Base-by-base conservation (phyloP, 2,329 filamentous ascomycete species). In the Elsinoe australis region DNA sequence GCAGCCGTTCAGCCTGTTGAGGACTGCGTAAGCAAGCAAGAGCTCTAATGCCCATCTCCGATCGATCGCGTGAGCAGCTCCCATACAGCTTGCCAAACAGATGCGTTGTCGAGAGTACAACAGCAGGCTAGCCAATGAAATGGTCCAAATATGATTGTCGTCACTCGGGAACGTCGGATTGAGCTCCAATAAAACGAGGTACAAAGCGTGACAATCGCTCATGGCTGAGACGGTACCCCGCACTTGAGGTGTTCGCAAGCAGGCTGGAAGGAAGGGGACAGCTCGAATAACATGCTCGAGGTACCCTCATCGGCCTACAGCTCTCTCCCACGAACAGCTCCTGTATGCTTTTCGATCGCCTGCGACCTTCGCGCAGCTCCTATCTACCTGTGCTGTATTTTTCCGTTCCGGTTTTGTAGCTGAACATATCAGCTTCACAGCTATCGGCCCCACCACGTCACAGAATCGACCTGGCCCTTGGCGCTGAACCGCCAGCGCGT, bases 181-280 rank as follows among this genome's bases (percentile, higher is more conserved):
- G 39, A 44, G 39, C 26, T 44, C 39, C 39, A 44, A 44, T 44
- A 14, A 22, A 41, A 26, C 36, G 36, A 41, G 39, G 26, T 44
- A 32, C 21, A 21, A 26, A 41, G 17, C 39, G 39, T 44, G 21
- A 24, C 28, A 24, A 29, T 29, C 7, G 7, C 26, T 29, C 12
- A 29, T 29, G 26, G 39, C 39, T 44, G 39, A 44, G 39, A 44
- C 39, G 39, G 26, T 29, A 44, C 39, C 39, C 39, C 39, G 39
- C 39, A 44, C 39, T 44, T 15, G 24, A 28, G 21, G 26, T 44
- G 39, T 44, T 14, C 14, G 14, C 14, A 29, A 31, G 39, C 39
- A 31, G 39, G 39, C 39, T 39, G 17, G 35, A 26, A 10, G 26
- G 26, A 7, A 22, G 26, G 39, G 15, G 28, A 21, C 17, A 44